Conservation (phyloP, 2,329 filamentous ascomycete species). For the Colletotrichum gloeosporioides region DNA sequence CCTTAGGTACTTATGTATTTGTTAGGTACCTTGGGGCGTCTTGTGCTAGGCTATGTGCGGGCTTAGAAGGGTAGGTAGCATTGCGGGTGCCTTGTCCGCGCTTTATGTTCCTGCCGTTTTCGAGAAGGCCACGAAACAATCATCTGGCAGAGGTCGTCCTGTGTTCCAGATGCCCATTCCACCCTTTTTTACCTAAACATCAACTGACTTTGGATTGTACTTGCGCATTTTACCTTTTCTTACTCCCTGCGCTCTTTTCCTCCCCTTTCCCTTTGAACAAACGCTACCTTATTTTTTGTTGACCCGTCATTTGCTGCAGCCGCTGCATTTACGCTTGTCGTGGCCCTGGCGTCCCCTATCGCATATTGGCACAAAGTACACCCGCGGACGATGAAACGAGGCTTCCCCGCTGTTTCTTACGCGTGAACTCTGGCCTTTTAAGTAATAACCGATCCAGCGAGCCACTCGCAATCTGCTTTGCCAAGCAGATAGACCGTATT, state of each 20-base stretch:
- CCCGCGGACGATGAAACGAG: slow-evolving; percentile 4
- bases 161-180: neutral
- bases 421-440: slow-evolving; percentile 11
- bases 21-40: neutral
- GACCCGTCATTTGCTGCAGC: neutral
- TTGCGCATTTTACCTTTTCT: neutral
- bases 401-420: slow-evolving; percentile 15
- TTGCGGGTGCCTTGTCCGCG: neutral
- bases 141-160: neutral
- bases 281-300: neutral
- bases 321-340: neutral
- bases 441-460: neutral
- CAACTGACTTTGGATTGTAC: neutral
- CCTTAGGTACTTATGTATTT: neutral
- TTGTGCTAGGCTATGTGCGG: neutral
- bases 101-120: slow-evolving; percentile 14
- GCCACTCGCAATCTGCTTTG: neutral
- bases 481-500: neutral
- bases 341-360: slow-evolving; percentile 1
- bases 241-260: neutral
- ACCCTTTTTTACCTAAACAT: neutral
- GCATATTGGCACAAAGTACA: neutral
- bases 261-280: neutral
- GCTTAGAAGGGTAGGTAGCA: neutral
- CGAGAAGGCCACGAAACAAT: slow-evolving; percentile 20